phyloP scores from a whole-genome alignment of 2,329 filamentous ascomycete species.

The Colletotrichum sp. region DNA sequence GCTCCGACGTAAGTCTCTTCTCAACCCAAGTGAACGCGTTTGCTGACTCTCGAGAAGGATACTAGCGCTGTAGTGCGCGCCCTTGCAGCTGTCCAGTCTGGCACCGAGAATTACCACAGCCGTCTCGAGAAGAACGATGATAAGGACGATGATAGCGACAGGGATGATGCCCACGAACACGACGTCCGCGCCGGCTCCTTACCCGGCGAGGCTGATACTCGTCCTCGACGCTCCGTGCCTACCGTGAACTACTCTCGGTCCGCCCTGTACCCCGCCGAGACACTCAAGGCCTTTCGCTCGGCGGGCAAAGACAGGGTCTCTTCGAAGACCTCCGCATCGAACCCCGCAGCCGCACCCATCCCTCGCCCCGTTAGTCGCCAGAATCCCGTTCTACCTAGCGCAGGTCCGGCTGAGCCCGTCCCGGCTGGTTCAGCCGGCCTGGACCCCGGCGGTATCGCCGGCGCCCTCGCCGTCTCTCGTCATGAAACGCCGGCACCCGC shows the following conservation, averaged over 20 bases:
- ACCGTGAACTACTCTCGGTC: neutral
- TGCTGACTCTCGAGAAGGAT: fast-evolving
- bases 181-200: neutral
- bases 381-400: neutral
- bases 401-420: neutral
- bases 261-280: neutral
- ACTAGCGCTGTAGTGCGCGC: neutral
- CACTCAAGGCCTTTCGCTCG: neutral
- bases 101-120: neutral
- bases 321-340: neutral
- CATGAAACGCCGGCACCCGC: neutral
- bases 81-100: neutral
- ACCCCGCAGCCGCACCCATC: neutral
- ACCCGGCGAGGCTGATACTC: neutral
- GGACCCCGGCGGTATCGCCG: neutral
- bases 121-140: neutral
- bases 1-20: neutral
- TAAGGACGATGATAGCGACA: neutral
- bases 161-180: neutral
- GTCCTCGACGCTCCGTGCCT: neutral
- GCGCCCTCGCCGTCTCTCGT: neutral
- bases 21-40: neutral
- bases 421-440: neutral
- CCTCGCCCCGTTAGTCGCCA: neutral
- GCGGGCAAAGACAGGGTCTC: neutral